phyloP scores from a whole-genome alignment of 139 green algal species.

The Chlorella sp. region DNA sequence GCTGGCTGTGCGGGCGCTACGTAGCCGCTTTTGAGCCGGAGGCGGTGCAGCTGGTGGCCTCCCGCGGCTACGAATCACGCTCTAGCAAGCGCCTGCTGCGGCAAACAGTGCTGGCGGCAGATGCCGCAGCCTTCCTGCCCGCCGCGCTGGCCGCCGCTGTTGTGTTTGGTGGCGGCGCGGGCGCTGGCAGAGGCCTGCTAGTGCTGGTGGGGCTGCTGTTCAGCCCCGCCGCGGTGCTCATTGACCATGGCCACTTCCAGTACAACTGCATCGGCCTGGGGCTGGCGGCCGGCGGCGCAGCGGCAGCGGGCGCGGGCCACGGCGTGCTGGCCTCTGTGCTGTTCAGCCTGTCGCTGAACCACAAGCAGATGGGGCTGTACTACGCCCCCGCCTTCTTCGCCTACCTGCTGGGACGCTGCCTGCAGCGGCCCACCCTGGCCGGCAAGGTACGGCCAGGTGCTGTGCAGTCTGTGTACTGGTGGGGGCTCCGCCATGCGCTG shows the following conservation, averaged over 20 bases:
- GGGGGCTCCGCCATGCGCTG: too few relatives aligned
- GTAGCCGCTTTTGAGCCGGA: slow-evolving; percentile 77
- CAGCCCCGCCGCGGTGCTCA: slow-evolving; percentile 87
- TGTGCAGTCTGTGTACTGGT: background rate
- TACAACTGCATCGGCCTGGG: slow-evolving; percentile 96
- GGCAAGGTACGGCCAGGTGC: slow-evolving; percentile 30
- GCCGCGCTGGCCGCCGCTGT: slow-evolving; percentile 52
- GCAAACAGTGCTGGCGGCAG: slow-evolving; percentile 82
- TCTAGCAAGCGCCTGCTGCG: slow-evolving; percentile 89
- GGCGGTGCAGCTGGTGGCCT: slow-evolving; percentile 75
- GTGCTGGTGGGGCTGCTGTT: slow-evolving; percentile 69
- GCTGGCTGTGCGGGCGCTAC: slow-evolving; percentile 78
- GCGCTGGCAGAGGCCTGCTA: background rate
- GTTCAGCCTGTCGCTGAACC: slow-evolving; percentile 89
- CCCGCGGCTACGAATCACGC: slow-evolving; percentile 84
- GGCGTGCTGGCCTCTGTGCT: slow-evolving; percentile 74
- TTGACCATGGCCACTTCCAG: slow-evolving; percentile 99
- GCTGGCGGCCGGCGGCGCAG: slow-evolving; percentile 69
- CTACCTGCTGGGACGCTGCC: slow-evolving; percentile 88
- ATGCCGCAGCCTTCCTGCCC: slow-evolving; percentile 91
- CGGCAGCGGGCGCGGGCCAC: slow-evolving; percentile 42
- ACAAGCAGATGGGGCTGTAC: slow-evolving; percentile 99
- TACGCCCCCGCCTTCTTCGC: slow-evolving; percentile 97
- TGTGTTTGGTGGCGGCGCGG: slow-evolving; percentile 29
- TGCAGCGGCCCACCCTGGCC: slow-evolving; percentile 50